phyloP scores from a whole-genome alignment of 768 basidiomycete species.

The Russula abietina region DNA sequence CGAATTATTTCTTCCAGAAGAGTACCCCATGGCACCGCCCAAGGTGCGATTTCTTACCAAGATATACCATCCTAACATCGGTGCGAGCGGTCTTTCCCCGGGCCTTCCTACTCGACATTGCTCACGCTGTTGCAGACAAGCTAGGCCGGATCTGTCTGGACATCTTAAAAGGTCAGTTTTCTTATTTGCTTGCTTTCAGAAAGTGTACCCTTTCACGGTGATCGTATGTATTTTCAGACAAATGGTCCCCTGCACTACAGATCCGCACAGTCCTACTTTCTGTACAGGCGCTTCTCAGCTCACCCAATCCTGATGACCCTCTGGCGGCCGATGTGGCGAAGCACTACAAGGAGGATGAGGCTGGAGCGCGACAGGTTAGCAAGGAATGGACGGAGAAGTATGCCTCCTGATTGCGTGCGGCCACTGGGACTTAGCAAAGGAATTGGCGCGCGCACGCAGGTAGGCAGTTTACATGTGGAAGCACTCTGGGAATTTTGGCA shows the following conservation, averaged over 20 bases:
- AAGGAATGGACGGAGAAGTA: slow-evolving; percentile 94
- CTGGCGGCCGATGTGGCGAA: slow-evolving; percentile 93
- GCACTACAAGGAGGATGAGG: slow-evolving; percentile 97
- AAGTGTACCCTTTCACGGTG: background rate
- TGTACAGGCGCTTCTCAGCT: slow-evolving; percentile 91
- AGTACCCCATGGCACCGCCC: slow-evolving; percentile 99
- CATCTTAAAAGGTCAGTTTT: slow-evolving; percentile 80
- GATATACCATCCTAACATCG: slow-evolving; percentile 99
- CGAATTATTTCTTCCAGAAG: slow-evolving; percentile 97
- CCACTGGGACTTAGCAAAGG: background rate
- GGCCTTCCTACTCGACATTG: background rate
- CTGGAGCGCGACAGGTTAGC: slow-evolving; percentile 86
- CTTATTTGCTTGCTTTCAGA: background rate
- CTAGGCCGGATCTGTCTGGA: slow-evolving; percentile 97
- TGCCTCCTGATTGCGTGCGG: slow-evolving; percentile 39
- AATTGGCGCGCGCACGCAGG: background rate
- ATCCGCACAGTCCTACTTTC: slow-evolving; percentile 97
- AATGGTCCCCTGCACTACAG: slow-evolving; percentile 98
- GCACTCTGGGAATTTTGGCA: slow-evolving; percentile 6
- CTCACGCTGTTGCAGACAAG: slow-evolving; percentile 59
- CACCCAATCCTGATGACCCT: slow-evolving; percentile 96
- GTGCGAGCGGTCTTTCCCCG: slow-evolving; percentile 42
- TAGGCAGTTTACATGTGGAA: slow-evolving; percentile 15
- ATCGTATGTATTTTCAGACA: slow-evolving; percentile 50
- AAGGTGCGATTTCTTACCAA: slow-evolving; percentile 97